phyloP scores from a whole-genome alignment of 2,329 filamentous ascomycete species.

The Ceratocystis colombiana region DNA sequence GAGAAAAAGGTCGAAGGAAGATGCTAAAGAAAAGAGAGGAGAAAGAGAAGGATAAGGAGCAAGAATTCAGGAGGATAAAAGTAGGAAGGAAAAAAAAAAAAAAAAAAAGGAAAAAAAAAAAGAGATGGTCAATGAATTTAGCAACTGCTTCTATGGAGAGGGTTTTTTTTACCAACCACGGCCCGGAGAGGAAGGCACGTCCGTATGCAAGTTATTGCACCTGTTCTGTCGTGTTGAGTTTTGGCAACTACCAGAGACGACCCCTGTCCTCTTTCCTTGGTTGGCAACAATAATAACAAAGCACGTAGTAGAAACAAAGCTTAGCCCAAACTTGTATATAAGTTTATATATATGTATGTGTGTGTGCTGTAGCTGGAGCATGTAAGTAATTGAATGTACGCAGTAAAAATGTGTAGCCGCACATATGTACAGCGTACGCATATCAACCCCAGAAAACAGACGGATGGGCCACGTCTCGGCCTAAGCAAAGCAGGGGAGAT shows the following conservation, averaged over 20 bases:
- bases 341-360: background rate
- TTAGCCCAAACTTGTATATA: no score
- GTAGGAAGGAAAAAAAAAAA: constrained; percentile 13
- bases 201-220: constrained; percentile 10
- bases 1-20: constrained; percentile 16
- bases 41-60: constrained; percentile 27
- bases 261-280: no score
- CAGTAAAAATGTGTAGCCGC: background rate
- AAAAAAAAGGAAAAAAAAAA: constrained; percentile 5
- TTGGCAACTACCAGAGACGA: no score
- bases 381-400: background rate
- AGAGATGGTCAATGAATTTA: constrained; percentile 7
- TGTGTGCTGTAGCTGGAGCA: background rate
- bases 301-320: no score
- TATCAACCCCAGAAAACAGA: constrained; percentile 11
- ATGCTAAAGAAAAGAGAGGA: constrained; percentile 24
- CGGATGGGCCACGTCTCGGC: background rate
- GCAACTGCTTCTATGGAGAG: background rate
- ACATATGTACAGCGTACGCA: background rate
- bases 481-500: background rate
- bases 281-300: no score
- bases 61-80: constrained; percentile 13
- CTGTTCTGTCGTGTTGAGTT: background rate
- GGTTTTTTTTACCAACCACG: constrained; percentile 7
- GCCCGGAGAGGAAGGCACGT: constrained; percentile 11